Conservation (phyloP, 2,329 filamentous ascomycete genomes). For the Penicillium sp. region DNA sequence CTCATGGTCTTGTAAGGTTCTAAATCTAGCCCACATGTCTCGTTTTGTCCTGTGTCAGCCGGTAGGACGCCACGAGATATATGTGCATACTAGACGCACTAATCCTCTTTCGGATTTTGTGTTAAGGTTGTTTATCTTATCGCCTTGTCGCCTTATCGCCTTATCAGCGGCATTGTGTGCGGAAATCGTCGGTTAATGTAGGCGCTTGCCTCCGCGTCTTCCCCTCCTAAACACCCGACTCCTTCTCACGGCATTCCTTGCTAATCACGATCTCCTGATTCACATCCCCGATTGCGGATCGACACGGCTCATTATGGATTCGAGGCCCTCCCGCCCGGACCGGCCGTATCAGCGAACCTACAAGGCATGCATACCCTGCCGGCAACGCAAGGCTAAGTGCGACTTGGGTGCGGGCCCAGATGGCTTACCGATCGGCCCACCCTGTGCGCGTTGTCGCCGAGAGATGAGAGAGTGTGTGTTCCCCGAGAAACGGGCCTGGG, state of each 20-base stretch:
- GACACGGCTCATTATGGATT: conserved; percentile 23
- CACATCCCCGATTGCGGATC: conserved; percentile 4
- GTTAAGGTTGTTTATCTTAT: background rate
- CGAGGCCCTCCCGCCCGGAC: conserved; percentile 30
- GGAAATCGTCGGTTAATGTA: conserved; percentile 2
- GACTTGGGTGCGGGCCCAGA: conserved; percentile 45
- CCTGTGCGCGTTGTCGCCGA: conserved; percentile 52
- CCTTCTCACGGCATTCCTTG: background rate
- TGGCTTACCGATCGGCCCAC: conserved; percentile 39
- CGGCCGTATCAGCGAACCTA: conserved; percentile 53
- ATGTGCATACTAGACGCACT: too few relatives aligned
- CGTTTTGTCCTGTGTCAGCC: too few relatives aligned
- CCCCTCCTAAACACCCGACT: conserved; percentile 3
- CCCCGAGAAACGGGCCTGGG: conserved; percentile 44
- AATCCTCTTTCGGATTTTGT: background rate
- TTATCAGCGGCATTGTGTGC: background rate
- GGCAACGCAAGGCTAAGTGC: conserved; percentile 55
- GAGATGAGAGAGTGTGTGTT: conserved; percentile 54
- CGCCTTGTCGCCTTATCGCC: background rate
- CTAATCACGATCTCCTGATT: conserved; percentile 4
- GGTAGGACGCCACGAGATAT: too few relatives aligned
- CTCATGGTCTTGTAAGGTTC: too few relatives aligned
- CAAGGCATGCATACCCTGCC: conserved; percentile 56
- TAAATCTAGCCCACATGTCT: too few relatives aligned
- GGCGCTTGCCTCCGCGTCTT: background rate